Conservation (phyloP, 1,284 basidiomycete genomes). For the Trametes polyzona region DNA sequence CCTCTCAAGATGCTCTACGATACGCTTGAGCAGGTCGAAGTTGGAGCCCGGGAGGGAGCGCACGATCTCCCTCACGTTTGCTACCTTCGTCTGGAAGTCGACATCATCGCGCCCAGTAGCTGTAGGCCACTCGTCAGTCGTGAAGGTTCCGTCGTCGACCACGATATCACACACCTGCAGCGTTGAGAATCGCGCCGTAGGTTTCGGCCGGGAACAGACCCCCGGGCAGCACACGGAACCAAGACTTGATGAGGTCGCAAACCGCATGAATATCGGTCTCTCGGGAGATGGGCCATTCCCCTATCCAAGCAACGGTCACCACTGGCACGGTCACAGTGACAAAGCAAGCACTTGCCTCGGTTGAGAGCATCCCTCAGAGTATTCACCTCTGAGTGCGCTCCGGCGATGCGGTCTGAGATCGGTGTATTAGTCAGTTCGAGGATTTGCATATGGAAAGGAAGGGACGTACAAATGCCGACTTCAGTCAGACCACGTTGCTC, state of each 20-base stretch:
- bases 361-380: conserved; percentile 75
- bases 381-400: conserved; percentile 70
- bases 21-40: conserved; percentile 74
- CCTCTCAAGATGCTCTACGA: conserved; percentile 84
- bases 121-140: not conserved
- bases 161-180: conserved; percentile 54
- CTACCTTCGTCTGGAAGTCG: conserved; percentile 62
- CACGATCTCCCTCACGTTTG: conserved; percentile 65
- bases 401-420: conserved; percentile 76
- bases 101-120: conserved; percentile 26
- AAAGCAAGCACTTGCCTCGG: conserved; percentile 46
- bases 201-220: conserved; percentile 73
- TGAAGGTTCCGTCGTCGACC: not conserved
- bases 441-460: conserved; percentile 1
- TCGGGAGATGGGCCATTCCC: conserved; percentile 60
- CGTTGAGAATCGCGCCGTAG: conserved; percentile 70
- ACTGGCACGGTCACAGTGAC: too few relatives aligned
- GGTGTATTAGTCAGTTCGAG: not conserved
- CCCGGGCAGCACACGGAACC: conserved; percentile 81
- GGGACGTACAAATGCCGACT: conserved; percentile 76
- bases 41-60: conserved; percentile 70
- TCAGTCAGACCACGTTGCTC: conserved; percentile 76
- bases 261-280: conserved; percentile 79
- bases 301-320: conserved; percentile 33
- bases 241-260: conserved; percentile 80